Evolutionary conservation across 257 asterid species (phyloP), one percentile per base, ranked within the genome.

Genomic region (Rehmannia glutinosa): DNA sequence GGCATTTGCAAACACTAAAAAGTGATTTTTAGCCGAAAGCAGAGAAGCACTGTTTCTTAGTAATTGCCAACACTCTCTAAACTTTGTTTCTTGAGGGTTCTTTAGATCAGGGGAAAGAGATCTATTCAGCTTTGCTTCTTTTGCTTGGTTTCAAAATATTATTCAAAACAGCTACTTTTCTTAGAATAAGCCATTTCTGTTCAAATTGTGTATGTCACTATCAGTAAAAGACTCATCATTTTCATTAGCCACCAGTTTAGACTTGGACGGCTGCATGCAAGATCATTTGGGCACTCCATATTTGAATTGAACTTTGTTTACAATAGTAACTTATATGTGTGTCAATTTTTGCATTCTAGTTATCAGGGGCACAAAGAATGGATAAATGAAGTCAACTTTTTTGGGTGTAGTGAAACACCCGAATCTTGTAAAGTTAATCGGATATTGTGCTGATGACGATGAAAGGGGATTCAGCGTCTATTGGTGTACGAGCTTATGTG

Each of bases 341-440:
- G 61, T 67, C 46, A 35, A 8, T 60, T 82, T 77, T 25, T 82
- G 79, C 83, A 71, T 86, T 87, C 85, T 87, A 89, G 92, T 84
- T 25, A 85, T 80, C 98, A 92, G 99, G 99, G 99, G 92, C 97
- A 93, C 74, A 90, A 86, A 81, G 97, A 93, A 69, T 93, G 99
- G 99, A 87, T 86, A 73, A 90, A 86, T 72, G 99, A 93, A 74
- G 96, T 93, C 57, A 86, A 86, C 68, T n/a, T 83, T 80, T 58
- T 72, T 93, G 72, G 99, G 97, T 23, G 90, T 93, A 10, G 87
- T 90, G 23, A 79, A 88, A 27, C 96, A 90, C 72, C 96, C 92
- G 1, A 93, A 93, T 81, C 96, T 93, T 23, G 99, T 93, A 5
- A 93, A 85, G 81, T 45, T 93, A 57, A 79, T 93, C 6, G 99